Percentiles rank a stretch among this genome's conserved stretches.
Evolutionary conservation across 2,329 filamentous ascomycete genomes (phyloP).

Genomic region (Cladosporium sp.): DNA sequence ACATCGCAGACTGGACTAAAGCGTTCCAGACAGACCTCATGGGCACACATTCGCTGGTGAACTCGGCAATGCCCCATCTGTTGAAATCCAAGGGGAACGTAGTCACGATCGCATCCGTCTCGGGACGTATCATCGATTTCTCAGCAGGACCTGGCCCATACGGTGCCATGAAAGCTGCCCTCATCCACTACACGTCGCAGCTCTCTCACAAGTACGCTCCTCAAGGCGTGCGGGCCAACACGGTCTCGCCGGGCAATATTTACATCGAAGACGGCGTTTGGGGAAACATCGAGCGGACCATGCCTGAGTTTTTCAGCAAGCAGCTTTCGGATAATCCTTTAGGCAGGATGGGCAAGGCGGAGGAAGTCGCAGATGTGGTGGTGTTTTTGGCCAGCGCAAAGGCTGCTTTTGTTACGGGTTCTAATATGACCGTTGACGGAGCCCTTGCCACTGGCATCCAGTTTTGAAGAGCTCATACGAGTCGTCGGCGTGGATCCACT

Average conservation of each 20-base stretch:
- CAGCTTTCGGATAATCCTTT: conserved; percentile 26
- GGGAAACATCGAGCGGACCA: conserved; percentile 30
- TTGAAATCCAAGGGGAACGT: conserved; percentile 33
- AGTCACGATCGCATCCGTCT: conserved; percentile 34
- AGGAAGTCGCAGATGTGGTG: conserved; percentile 48
- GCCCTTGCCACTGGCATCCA: conserved; percentile 26
- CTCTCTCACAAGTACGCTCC: conserved; percentile 33
- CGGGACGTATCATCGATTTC: conserved; percentile 35
- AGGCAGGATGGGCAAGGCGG: conserved; percentile 40
- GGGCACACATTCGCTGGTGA: conserved; percentile 30
- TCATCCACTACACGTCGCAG: conserved; percentile 35
- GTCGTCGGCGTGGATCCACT: neutral
- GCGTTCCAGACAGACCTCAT: conserved; percentile 34
- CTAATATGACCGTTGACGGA: conserved; percentile 30
- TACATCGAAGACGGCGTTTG: conserved; percentile 35
- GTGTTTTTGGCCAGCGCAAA: conserved; percentile 37
- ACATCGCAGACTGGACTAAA: conserved; percentile 20
- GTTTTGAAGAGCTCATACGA: conserved; percentile 16
- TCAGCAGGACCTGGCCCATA: conserved; percentile 34
- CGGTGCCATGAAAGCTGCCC: conserved; percentile 33
- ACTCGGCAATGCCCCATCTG: conserved; percentile 31
- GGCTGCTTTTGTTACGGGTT: conserved; percentile 27
- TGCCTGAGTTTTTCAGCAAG: conserved; percentile 28
- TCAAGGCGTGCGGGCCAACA: conserved; percentile 35
- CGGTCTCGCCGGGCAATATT: conserved; percentile 34